A percentile compares a stretch with the other conserved stretches of the same genome.
These are phyloP conservation scores for Colletotrichum graminicola DNA, from an alignment of 2,329 filamentous ascomycete genomes.

Conservation along the genomic window DNA sequence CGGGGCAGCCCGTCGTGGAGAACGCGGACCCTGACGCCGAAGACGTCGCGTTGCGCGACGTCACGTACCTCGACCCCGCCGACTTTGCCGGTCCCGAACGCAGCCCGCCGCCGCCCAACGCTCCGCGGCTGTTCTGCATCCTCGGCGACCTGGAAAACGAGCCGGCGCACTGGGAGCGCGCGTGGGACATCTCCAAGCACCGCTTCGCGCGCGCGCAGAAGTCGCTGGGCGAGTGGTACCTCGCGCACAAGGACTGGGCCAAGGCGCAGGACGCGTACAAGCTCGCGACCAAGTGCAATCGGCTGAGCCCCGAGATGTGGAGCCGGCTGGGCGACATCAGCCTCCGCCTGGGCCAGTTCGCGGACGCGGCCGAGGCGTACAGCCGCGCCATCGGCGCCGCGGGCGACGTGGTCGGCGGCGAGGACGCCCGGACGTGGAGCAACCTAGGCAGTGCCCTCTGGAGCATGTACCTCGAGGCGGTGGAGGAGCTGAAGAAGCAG, in stretches of 20 bases:
- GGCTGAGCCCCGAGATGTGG: conserved; percentile 87
- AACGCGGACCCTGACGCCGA: conserved; percentile 61
- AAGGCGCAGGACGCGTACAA: conserved; percentile 83
- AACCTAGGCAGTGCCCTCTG: conserved; percentile 90
- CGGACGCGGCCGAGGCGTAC: conserved; percentile 86
- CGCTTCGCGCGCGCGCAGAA: conserved; percentile 90
- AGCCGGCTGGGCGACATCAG: conserved; percentile 90
- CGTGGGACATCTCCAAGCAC: conserved; percentile 86
- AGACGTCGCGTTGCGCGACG: conserved; percentile 54
- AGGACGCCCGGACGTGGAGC: conserved; percentile 93
- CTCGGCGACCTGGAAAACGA: conserved; percentile 89
- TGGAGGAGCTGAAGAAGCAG: conserved; percentile 52
- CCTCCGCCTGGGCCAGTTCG: conserved; percentile 81
- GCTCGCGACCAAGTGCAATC: conserved; percentile 82
- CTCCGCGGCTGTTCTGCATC: conserved; percentile 91
- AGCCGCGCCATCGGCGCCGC: conserved; percentile 79
- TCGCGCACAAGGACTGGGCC: conserved; percentile 73
- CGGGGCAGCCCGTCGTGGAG: conserved; percentile 49
- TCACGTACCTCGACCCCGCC: conserved; percentile 66
- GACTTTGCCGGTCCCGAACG: conserved; percentile 74
- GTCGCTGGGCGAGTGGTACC: conserved; percentile 84
- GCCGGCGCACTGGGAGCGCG: conserved; percentile 80
- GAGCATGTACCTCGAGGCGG: conserved; percentile 71
- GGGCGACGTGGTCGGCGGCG: conserved; percentile 76
- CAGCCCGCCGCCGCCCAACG: conserved; percentile 80